Evolutionary conservation across 805 yeast genomes (phyloP).

Genomic region (Saccharomycopsis fibuligera): DNA sequence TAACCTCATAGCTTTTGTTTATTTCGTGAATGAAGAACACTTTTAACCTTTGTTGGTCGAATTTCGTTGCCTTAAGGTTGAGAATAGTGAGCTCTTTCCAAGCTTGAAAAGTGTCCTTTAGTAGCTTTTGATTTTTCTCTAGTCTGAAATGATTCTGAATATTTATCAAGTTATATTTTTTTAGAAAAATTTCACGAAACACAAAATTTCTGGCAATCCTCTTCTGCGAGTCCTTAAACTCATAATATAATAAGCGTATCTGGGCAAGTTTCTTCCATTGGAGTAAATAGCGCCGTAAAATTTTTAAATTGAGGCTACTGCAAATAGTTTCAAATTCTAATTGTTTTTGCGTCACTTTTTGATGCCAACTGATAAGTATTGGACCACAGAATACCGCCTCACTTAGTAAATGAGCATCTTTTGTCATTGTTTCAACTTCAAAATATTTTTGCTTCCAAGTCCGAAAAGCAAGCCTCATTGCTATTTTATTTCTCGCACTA

Average conservation of each 20-base stretch:
- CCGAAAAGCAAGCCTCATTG: not conserved
- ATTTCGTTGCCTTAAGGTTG: slow-evolving; percentile 4
- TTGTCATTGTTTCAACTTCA: not conserved
- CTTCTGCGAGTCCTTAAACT: slow-evolving; percentile 8
- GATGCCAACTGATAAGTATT: slow-evolving; percentile 7
- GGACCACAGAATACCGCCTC: slow-evolving; percentile 12
- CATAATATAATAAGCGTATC: not conserved
- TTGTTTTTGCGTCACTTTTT: not conserved
- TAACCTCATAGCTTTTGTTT: slow-evolving; percentile 3
- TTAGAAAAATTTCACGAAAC: slow-evolving; percentile 3
- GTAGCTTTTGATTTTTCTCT: not conserved
- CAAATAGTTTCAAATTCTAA: not conserved
- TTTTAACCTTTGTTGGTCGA: slow-evolving; percentile 4
- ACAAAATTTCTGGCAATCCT: slow-evolving; percentile 7
- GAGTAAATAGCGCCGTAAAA: slow-evolving; percentile 6
- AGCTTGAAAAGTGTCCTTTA: slow-evolving; percentile 2
- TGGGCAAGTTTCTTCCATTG: slow-evolving; percentile 8
- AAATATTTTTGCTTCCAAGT: not conserved
- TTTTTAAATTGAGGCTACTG: not conserved
- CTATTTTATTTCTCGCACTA: not conserved
- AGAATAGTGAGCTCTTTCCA: slow-evolving; percentile 7
- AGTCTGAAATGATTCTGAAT: not conserved
- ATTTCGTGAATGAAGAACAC: not conserved
- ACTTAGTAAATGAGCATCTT: not conserved
- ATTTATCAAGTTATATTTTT: not conserved